Conservation (phyloP, 768 basidiomycete species). For the Mycena olivaceomarginata region DNA sequence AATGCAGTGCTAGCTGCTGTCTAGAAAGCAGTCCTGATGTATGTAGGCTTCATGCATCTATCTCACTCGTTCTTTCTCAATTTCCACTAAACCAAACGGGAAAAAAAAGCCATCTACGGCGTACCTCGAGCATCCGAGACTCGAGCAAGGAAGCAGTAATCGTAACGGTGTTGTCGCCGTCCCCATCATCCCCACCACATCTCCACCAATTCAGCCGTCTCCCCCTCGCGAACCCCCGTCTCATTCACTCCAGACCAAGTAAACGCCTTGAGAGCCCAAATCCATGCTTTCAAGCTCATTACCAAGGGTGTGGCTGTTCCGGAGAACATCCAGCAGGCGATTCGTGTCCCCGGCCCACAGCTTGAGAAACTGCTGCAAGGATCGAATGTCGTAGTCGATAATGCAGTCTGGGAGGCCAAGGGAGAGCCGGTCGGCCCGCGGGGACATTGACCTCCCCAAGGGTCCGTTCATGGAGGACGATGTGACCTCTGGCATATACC, state of each 20-base stretch:
- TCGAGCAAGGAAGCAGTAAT: too few species aligned
- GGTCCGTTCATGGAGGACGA: constrained; percentile 90
- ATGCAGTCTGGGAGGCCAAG: constrained; percentile 75
- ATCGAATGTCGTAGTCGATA: constrained; percentile 82
- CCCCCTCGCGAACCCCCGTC: constrained; percentile 80
- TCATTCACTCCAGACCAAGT: constrained; percentile 89
- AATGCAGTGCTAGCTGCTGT: too few species aligned
- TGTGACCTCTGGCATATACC: constrained; percentile 87
- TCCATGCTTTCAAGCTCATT: constrained; percentile 87
- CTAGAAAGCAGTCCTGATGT: too few species aligned
- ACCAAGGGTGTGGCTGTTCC: constrained; percentile 80
- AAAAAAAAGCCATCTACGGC: too few species aligned
- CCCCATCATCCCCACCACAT: too few species aligned
- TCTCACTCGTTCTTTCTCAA: too few species aligned
- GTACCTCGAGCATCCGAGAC: too few species aligned
- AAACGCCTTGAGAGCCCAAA: constrained; percentile 85
- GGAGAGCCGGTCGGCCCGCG: constrained; percentile 72
- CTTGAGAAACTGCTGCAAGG: constrained; percentile 80
- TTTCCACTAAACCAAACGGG: too few species aligned
- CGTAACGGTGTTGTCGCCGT: too few species aligned
- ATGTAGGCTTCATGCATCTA: too few species aligned
- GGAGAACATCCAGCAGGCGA: constrained; percentile 80
- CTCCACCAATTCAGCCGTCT: constrained; percentile 59
- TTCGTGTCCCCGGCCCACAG: constrained; percentile 79
- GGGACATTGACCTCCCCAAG: constrained; percentile 76